Evolutionary conservation across 1,139 yeast species (phyloP).

Genomic region (Suhomyces wounanorum): DNA sequence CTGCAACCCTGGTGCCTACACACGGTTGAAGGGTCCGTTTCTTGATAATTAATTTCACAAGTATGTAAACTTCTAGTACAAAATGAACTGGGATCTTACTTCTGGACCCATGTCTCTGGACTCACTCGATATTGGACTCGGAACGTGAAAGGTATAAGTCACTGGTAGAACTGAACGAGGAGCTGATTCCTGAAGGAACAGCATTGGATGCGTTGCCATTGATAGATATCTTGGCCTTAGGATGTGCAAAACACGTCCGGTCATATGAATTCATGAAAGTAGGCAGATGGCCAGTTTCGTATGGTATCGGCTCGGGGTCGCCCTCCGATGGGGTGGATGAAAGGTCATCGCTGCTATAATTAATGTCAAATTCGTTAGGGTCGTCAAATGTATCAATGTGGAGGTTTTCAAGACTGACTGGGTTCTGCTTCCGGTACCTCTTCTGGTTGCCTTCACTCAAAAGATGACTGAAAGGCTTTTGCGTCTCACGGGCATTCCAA

Average conservation of each 20-base stretch:
- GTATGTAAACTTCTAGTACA: too few relatives aligned
- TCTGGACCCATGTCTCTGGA: not conserved
- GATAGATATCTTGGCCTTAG: constrained; percentile 33
- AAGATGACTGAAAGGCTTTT: constrained; percentile 66
- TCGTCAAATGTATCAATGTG: constrained; percentile 15
- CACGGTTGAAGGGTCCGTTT: too few relatives aligned
- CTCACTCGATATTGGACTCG: not conserved
- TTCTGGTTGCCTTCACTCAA: constrained; percentile 46
- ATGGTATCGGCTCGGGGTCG: constrained; percentile 14
- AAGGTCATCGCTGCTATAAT: constrained; percentile 18
- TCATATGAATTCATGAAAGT: constrained; percentile 28
- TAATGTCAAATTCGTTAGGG: constrained; percentile 32
- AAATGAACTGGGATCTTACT: too few relatives aligned
- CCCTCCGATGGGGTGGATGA: constrained; percentile 20
- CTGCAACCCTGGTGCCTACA: too few relatives aligned
- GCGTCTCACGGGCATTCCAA: constrained; percentile 85
- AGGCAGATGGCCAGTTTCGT: constrained; percentile 1
- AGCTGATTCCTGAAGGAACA: not conserved
- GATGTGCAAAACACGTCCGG: constrained; percentile 43
- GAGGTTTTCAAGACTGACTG: constrained; percentile 12
- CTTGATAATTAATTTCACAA: too few relatives aligned
- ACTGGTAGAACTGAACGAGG: constrained; percentile 1
- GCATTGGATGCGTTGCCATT: not conserved
- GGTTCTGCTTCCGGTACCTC: constrained; percentile 25
- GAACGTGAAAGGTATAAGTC: constrained; percentile 1